Base-by-base conservation (phyloP, 306 rosid species). In the Quercus robur region DNA sequence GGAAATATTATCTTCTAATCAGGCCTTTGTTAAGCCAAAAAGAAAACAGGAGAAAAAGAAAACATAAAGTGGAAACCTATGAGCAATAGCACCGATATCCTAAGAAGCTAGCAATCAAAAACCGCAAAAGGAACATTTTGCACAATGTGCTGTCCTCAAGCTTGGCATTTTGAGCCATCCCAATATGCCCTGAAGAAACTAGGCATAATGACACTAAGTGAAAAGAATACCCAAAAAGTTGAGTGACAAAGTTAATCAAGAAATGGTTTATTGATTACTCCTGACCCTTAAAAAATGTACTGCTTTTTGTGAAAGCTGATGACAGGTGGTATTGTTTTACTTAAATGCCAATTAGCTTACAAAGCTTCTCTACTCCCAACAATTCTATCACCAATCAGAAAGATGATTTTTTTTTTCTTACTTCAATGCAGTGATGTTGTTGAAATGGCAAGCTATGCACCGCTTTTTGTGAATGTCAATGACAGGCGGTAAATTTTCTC, bases 371-470 rank as follows among this genome's bases (percentile, higher is more conserved):
- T 15, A 61, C 7, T 10, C 10, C 20, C 4, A 71, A 59, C 25
- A 21, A 12, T 28, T 31, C 64, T 51, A n/a, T 38, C 20, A 5
- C 31, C 46, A 18, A 25, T 56, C 13, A 51, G 30, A 59, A 75
- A 70, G 12, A 14, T 10, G 57, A 54, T 54, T 41, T 49, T 63
- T 56, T 59, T 59, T 30, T 12, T 74, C 46, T 70, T 58, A 59
- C 61, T 64, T 33, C 67, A 77, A 84, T 86, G 89, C 92, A 95
- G 99, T 78, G 97, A 95, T 77, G 81, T 75, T 62, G 88, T 95
- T 71, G 67, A 81, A 25, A 95, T 95, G 99, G 88, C 87, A 67
- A 89, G 99, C 91, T 95, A 95, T 81, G 99, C 98, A n/a, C 98
- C 99, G 12, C 99, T 95, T 79, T 91, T 95, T 41, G 98, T 91